Base-by-base conservation (phyloP, 768 basidiomycete species). In the Strobilomyces echinocephalus region DNA sequence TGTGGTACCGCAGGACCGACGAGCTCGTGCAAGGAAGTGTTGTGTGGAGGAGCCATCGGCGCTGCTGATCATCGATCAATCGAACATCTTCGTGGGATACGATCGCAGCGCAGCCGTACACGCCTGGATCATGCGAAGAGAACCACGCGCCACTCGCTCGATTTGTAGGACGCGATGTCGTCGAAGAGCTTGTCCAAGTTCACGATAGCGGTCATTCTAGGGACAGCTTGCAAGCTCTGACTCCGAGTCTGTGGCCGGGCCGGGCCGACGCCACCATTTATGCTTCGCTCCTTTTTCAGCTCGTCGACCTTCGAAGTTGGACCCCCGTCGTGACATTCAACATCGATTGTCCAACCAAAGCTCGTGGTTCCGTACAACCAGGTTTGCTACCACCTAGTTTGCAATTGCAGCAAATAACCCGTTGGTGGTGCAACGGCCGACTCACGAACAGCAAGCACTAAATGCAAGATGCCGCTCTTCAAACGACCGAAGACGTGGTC, bases 401-500 rank as follows among this genome's bases (percentile, higher is more conserved):
- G n/a, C 35, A 48, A 39, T 35, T 53, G 35, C 28, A 24, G 36
- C 16, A 8, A 18, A 18, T n/a, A 24, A 24, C 14, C 33, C 5
- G 15, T 41, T 8, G 18, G 40, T 14, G 44, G 30, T 31, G 41
- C 28, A 18, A 26, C 26, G 6, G 9, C 9, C 6, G 30, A 7
- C 9, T 30, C 30, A 30, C 30, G 21, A 14, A 24, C 39, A 2
- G 26, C 18, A 36, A 3, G 26, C 18, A 36, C 24, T n/a, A 16
- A 36, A 52, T 11, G 3, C 41, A 41, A 20, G 11, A 75, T 76
- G 74, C 56, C 68, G 33, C 64, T 67, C 54, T 60, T 62, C 45
- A 73, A 67, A 51, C 65, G 73, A 43, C 58, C 67, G 30, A 71
- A 67, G 48, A 66, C 64, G 8, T 67, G 71, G 70, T 39, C 56